Base-by-base conservation (phyloP, 768 basidiomycete species). In the Boletellus emodensis region DNA sequence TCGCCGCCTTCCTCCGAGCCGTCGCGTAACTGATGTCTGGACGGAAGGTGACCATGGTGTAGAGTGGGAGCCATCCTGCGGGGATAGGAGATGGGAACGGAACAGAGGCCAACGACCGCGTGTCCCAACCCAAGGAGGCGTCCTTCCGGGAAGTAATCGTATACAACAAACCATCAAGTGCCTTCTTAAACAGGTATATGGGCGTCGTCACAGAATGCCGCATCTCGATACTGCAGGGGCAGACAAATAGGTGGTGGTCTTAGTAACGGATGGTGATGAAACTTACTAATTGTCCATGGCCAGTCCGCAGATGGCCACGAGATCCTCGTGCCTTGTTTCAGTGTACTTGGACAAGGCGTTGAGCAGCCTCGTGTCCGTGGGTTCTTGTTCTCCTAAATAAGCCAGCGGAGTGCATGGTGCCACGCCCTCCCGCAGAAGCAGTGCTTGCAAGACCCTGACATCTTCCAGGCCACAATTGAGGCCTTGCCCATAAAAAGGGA, bases 381-480 rank as follows among this genome's bases (percentile, higher is more conserved):
- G 57, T 41, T 58, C 62, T 50, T 64, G 60, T 50, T 65, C 63
- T 32, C 54, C 63, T 48, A 54, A 56, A 52, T 58, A 66, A 59
- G 58, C 58, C 54, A 62, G 54, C 63, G 64, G 53, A 64, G 53
- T 44, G 61, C 65, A 68, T 70, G 51, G 83, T 68, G 52, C 78
- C 51, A 94, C 85, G 14, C 77, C 77, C 67, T 87, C 83, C 52
- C 84, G 77, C 49, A 81, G 80, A 61, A 97, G 76, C 49, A 94
- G 71, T 28, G 81, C 76, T 52, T 84, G 80, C 57, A 99, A 78
- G 46, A 98, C 82, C 58, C 96, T 83, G 60, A 98, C 94, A 69
- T 99, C 95, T 72, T 99, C 95, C 46, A 99, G 79, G 14, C 95
- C 95, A 64, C 94, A 96, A 65, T 99, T 99, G 59, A 98, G 79